Evolutionary conservation across 2,329 filamentous ascomycete genomes (phyloP), one percentile per base, ranked within the genome.

Genomic region (Fusarium mangiferae): DNA sequence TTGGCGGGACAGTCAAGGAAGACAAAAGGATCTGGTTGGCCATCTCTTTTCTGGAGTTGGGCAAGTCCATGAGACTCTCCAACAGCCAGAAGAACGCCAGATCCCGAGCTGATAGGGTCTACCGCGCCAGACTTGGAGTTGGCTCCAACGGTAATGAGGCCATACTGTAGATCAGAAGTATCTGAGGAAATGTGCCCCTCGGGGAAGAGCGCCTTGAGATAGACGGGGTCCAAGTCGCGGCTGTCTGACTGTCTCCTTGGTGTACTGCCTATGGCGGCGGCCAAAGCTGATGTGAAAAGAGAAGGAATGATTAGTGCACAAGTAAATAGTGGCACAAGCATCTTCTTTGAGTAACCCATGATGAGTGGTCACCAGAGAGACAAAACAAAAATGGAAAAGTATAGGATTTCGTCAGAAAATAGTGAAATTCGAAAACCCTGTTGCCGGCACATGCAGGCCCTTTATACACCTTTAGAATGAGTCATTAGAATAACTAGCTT

Each of bases 71-170:
- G 41, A 4, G 55, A 38, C 22, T 58, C 55, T 0, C 55, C 55
- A 1, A 36, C 24, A 14, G 20, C 55, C 13, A 58, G 39, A 28
- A 58, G 30, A n/a, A 3, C 0, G 18, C 55, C 55, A 8, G 26
- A 58, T 0, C 18, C 33, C 1, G 41, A 36, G 17, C 18, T 33
- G 0, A 0, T 13, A 3, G 41, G 0, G 6, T 48, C 55, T 24
- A 28, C 5, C 0, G 6, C 30, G 0, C 41, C 28, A 35, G 41
- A 6, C 3, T 58, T 15, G 17, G 33, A 12, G n/a, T 2, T 8
- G 8, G 6, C 1, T 22, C 55, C 20, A 2, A 58, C 2, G 18
- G n/a, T 38, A 22, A 30, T n/a, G 6, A 58, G 7, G 0, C 39
- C 55, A 36, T 58, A 58, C 9, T 58, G 28, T 0, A 24, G 17